Evolutionary conservation across 1,139 yeast species (phyloP).

Genomic region (Suhomyces taliae): DNA sequence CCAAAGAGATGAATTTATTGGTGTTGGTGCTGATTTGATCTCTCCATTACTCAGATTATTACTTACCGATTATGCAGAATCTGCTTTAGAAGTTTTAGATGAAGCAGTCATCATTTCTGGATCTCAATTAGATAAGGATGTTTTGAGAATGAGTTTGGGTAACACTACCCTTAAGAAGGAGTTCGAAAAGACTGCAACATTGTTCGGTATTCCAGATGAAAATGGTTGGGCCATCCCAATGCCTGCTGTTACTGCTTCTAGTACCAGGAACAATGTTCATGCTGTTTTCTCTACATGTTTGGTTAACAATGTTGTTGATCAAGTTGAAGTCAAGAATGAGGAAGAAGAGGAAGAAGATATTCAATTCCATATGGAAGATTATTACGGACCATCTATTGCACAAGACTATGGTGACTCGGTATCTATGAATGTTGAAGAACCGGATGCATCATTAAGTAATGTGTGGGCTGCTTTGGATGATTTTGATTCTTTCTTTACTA

Average conservation of each 20-base stretch:
- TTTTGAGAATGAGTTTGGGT: constrained; percentile 88
- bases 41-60: constrained; percentile 83
- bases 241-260: constrained; percentile 88
- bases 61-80: constrained; percentile 83
- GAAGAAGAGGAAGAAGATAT: constrained; percentile 42
- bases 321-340: constrained; percentile 21
- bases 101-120: constrained; percentile 86
- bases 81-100: constrained; percentile 86
- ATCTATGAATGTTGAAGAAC: constrained; percentile 53
- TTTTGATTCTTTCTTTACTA: constrained; percentile 87
- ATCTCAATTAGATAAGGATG: constrained; percentile 86
- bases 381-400: constrained; percentile 37
- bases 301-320: constrained; percentile 33
- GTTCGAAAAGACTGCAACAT: constrained; percentile 80
- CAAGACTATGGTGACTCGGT: constrained; percentile 34
- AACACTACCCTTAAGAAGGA: constrained; percentile 75
- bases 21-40: constrained; percentile 92
- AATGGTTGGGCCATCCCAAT: constrained; percentile 97
- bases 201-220: constrained; percentile 96
- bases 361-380: constrained; percentile 70
- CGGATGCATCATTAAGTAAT: constrained; percentile 78
- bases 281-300: constrained; percentile 89
- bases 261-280: constrained; percentile 89
- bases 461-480: constrained; percentile 98
- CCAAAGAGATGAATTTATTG: constrained; percentile 74